phyloP scores from a whole-genome alignment of 768 basidiomycete genomes.

The Coprinopsis cinerea region DNA sequence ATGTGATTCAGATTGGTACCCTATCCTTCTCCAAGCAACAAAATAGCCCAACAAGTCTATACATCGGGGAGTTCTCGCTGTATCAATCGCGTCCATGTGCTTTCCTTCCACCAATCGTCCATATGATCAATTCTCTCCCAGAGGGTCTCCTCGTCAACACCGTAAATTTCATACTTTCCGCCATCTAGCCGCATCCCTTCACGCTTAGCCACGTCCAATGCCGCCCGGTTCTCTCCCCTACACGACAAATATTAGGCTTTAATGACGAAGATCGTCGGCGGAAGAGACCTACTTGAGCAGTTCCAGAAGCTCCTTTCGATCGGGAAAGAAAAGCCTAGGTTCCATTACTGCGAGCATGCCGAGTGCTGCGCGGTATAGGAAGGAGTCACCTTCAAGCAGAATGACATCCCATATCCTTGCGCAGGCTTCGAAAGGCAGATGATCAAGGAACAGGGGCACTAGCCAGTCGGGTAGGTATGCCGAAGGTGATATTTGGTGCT shows the following conservation, averaged over 20 bases:
- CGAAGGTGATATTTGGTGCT: conserved; percentile 82
- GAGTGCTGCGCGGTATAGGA: conserved; percentile 81
- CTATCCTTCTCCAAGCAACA: too few species aligned
- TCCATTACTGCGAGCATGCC: conserved; percentile 80
- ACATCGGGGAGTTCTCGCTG: conserved; percentile 82
- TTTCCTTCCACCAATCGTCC: conserved; percentile 92
- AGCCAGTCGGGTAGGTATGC: conserved; percentile 85
- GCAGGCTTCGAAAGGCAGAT: conserved; percentile 88
- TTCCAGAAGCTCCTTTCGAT: conserved; percentile 69
- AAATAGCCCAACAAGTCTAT: conserved; percentile 16
- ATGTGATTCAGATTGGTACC: too few species aligned
- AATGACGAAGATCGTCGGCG: too few species aligned
- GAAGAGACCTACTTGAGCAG: conserved; percentile 54
- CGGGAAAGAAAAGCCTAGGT: conserved; percentile 84
- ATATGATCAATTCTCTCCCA: conserved; percentile 80
- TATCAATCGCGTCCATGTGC: conserved; percentile 79
- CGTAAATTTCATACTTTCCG: conserved; percentile 82
- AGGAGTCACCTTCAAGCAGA: conserved; percentile 84
- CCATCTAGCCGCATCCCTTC: conserved; percentile 57
- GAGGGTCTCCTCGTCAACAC: conserved; percentile 76
- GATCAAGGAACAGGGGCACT: conserved; percentile 72
- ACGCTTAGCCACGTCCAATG: conserved; percentile 75
- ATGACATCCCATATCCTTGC: conserved; percentile 87
- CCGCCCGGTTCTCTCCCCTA: conserved; percentile 81
- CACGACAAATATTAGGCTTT: conserved; percentile 5